phyloP scores from a whole-genome alignment of 805 yeast species.

The Metschnikowia drakensbergensis region DNA sequence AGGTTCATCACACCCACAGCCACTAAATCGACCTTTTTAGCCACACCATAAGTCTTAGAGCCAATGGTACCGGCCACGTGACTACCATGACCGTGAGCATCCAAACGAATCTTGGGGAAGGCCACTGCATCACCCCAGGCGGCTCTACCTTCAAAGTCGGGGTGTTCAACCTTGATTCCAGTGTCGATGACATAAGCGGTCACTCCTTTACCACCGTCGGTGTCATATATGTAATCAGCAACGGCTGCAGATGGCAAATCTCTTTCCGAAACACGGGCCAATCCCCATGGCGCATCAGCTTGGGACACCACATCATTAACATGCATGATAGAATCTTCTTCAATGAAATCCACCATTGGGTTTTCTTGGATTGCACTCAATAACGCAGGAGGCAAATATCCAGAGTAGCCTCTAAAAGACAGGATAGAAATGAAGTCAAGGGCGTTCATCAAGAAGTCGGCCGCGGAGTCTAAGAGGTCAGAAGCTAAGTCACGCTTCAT shows the following conservation, averaged over 20 bases:
- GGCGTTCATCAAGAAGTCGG: slow-evolving; percentile 5
- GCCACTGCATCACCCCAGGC: slow-evolving; percentile 68
- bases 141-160: slow-evolving; percentile 81
- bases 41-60: slow-evolving; percentile 75
- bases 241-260: slow-evolving; percentile 37
- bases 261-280: slow-evolving; percentile 84
- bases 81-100: slow-evolving; percentile 93
- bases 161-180: slow-evolving; percentile 73
- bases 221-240: slow-evolving; percentile 55
- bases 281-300: slow-evolving; percentile 93
- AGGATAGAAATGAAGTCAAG: slow-evolving; percentile 12
- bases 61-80: slow-evolving; percentile 97
- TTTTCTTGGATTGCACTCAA: slow-evolving; percentile 14
- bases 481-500: slow-evolving; percentile 23
- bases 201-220: slow-evolving; percentile 76
- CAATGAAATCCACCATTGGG: slow-evolving; percentile 21
- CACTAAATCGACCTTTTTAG: slow-evolving; percentile 72
- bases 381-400: slow-evolving; percentile 19
- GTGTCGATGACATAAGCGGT: slow-evolving; percentile 88
- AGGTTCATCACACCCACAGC: slow-evolving; percentile 83
- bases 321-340: slow-evolving; percentile 22
- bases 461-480: slow-evolving; percentile 13
- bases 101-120: slow-evolving; percentile 66
- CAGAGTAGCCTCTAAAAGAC: slow-evolving; percentile 20
- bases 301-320: slow-evolving; percentile 54